A percentile compares a stretch with the other conserved stretches of the same genome.
phyloP scores from a whole-genome alignment of 192 early-diverging fungal genomes.

The Globomyces pollinis-pini region DNA sequence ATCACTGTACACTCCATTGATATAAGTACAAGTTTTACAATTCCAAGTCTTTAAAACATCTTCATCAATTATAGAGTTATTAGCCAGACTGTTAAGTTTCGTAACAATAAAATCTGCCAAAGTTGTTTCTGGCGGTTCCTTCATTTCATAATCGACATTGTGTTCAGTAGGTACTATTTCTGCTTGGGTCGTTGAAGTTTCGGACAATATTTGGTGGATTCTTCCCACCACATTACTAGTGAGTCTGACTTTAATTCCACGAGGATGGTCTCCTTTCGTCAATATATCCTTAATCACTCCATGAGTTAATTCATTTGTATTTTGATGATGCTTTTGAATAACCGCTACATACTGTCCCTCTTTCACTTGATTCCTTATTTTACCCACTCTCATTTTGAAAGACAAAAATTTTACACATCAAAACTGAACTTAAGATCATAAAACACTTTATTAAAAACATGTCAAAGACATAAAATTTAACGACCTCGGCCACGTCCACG shows the following conservation, averaged over 20 bases:
- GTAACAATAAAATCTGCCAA: background rate
- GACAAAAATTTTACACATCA: background rate
- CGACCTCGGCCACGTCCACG: conserved; percentile 26
- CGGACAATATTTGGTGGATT: background rate
- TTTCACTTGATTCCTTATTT: background rate
- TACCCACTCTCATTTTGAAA: no score
- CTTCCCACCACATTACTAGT: background rate
- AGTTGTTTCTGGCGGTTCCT: background rate
- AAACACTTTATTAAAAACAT: background rate
- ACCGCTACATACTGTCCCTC: background rate
- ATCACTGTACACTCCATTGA: background rate
- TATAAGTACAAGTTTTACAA: conserved; percentile 1
- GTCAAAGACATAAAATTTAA: background rate
- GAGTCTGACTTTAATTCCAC: conserved; percentile 7
- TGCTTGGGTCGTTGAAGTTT: no score
- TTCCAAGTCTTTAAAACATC: background rate
- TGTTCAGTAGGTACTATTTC: no score
- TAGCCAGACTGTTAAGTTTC: no score
- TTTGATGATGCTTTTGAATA: conserved; percentile 7
- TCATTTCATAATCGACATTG: background rate
- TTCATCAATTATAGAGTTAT: background rate
- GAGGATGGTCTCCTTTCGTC: background rate
- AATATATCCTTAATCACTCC: conserved; percentile 6
- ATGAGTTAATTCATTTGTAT: background rate
- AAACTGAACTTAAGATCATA: background rate